Evolutionary conservation across 805 yeast species (phyloP), one percentile per base, ranked within the genome.

Genomic region (Yamadazyma philogaea): DNA sequence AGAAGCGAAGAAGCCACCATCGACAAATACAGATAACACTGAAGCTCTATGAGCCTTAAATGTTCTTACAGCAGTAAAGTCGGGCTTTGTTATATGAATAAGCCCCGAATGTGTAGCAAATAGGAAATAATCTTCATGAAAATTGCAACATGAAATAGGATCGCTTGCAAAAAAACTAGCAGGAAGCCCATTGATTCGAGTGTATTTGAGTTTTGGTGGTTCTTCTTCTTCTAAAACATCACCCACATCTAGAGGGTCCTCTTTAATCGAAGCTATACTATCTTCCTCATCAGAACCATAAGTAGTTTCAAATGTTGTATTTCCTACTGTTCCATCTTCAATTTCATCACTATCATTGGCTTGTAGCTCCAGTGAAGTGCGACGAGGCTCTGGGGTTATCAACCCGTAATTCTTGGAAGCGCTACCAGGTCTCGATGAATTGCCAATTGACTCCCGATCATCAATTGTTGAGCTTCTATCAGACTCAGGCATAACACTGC

Each of bases 71-170:
- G 82, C 61, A 6, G 74, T 63, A 48, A 84, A 74, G 28, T 80
- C 79, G 0, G 87, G 73, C 7, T 69, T 68, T 1, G 86, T 74
- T 12, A 91, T 61, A 51, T 87, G 89, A 1, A 91, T 61, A 2
- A 86, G 63, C 0, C 98, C 98, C 0, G 93, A 79, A 51, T 93
- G 96, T 0, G 97, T 87, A 1, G 95, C 98, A 67, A 88, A 86
- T 8, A 85, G 79, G 46, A 84, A 78, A 28, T 83, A 71, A 1
- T 69, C 60, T 2, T 82, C 84, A 42, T 75, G 74, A 43, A 85
- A 77, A 14, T 70, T 64, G 46, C 84, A 78, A 0, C 88, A 66
- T 2, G 97, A 87, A 0, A 93, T 76, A 0, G 95, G 84, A 56
- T 93, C 97, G 36, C 78, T 75, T 30, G 64, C 66, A 61, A 87